Conservation (phyloP, 1,284 basidiomycete species). For the Schizophyllum commune region DNA sequence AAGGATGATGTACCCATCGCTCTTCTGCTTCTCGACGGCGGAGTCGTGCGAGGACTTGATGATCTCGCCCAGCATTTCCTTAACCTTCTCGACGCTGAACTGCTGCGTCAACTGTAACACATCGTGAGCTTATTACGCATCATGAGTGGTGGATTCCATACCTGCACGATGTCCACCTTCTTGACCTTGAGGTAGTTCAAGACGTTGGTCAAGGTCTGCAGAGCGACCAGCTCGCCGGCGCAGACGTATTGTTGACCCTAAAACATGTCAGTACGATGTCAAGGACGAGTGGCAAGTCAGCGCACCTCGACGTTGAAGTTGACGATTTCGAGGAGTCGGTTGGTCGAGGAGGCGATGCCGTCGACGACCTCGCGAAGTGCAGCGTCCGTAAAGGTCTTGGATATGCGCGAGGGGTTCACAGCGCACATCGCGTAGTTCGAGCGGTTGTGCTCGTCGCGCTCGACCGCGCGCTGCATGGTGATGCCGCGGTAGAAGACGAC, state of each 20-base stretch:
- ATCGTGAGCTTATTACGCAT: conserved; percentile 1
- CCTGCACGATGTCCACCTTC: conserved; percentile 94
- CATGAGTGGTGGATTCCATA: conserved; percentile 23
- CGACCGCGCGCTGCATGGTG: conserved; percentile 98
- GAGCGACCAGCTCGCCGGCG: conserved; percentile 89
- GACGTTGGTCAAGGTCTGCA: conserved; percentile 93
- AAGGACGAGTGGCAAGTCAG: conserved; percentile 7
- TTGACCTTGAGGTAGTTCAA: conserved; percentile 95
- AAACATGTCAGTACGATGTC: conserved; percentile 7
- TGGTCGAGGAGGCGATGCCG: conserved; percentile 70
- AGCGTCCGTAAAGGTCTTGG: conserved; percentile 87
- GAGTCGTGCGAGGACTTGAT: conserved; percentile 77
- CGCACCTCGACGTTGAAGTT: conserved; percentile 94
- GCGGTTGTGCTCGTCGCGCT: conserved; percentile 87
- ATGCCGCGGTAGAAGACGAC: conserved; percentile 99
- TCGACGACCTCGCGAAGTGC: conserved; percentile 95
- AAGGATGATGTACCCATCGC: conserved; percentile 87
- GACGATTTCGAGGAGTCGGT: conserved; percentile 89
- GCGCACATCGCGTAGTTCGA: conserved; percentile 99
- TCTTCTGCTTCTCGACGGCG: conserved; percentile 74
- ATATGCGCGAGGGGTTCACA: conserved; percentile 93
- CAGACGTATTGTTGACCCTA: conserved; percentile 97
- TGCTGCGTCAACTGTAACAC: conserved; percentile 68
- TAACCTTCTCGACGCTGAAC: conserved; percentile 81
- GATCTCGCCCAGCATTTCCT: conserved; percentile 88